phyloP scores from a whole-genome alignment of 2,329 filamentous ascomycete species.

The Beauveria bassiana region DNA sequence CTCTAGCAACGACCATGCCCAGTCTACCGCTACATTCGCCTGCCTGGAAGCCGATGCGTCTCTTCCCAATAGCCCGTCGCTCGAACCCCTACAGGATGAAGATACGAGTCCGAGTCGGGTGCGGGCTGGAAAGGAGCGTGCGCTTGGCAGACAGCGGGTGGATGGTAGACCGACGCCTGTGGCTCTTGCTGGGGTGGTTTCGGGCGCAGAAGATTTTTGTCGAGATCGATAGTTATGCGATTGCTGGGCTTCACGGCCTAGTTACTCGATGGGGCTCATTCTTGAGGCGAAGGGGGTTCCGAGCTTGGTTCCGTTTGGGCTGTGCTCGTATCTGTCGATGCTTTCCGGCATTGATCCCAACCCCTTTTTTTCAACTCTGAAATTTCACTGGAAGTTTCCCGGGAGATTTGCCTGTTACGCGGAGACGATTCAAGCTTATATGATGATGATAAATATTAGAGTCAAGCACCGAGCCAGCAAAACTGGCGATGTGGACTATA shows the following conservation, averaged over 20 bases:
- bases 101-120: conserved; percentile 69
- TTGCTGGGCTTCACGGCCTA: conserved; percentile 54
- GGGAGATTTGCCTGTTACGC: not conserved
- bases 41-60: not conserved
- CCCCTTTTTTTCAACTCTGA: conserved; percentile 16
- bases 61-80: conserved; percentile 20
- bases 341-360: conserved; percentile 12
- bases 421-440: conserved; percentile 13
- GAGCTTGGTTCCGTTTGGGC: conserved; percentile 13
- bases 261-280: conserved; percentile 99
- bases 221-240: conserved; percentile 98
- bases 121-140: conserved; percentile 19
- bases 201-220: conserved; percentile 65
- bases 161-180: conserved; percentile 38
- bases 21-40: conserved; percentile 39
- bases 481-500: conserved; percentile 12
- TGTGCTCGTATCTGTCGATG: conserved; percentile 7
- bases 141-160: conserved; percentile 22
- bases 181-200: conserved; percentile 36
- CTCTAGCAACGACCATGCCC: conserved; percentile 28
- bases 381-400: conserved; percentile 15
- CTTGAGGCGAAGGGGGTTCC: conserved; percentile 85
- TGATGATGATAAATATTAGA: conserved; percentile 19
- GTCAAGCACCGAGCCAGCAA: conserved; percentile 18
- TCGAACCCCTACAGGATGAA: conserved; percentile 61